A percentile compares a stretch with the other conserved stretches of the same genome.
Evolutionary conservation across 2,329 filamentous ascomycete species (phyloP).

Genomic region (Whalleya microplaca): DNA sequence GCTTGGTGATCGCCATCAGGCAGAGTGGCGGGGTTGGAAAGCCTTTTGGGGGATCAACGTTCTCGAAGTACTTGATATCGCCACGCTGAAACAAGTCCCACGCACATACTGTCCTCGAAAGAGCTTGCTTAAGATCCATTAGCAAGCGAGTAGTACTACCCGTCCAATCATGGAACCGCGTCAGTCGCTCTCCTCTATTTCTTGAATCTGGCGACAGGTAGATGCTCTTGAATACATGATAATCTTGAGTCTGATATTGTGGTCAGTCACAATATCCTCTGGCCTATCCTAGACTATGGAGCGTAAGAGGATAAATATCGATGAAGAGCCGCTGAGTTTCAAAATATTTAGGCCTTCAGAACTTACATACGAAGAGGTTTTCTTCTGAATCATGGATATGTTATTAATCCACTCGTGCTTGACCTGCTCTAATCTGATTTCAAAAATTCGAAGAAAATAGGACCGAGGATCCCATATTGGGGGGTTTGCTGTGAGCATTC

Average conservation of each 20-base stretch:
- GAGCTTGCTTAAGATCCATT: conserved; percentile 6
- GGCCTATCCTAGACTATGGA: background rate
- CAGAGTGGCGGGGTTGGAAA: background rate
- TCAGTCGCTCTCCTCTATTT: conserved; percentile 10
- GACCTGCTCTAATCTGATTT: conserved; percentile 10
- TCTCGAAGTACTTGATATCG: conserved; percentile 7
- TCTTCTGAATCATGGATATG: conserved; percentile 10
- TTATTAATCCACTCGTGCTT: conserved; percentile 20
- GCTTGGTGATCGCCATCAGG: conserved; percentile 8
- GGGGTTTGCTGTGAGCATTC: conserved; percentile 4
- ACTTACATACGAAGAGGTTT: conserved; percentile 10
- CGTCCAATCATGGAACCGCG: conserved; percentile 12
- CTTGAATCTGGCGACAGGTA: conserved; percentile 8
- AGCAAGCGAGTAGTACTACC: conserved; percentile 8
- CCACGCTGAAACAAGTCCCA: conserved; percentile 6
- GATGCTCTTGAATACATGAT: conserved; percentile 8
- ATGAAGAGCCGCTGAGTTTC: background rate
- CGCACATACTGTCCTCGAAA: conserved; percentile 5
- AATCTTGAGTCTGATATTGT: conserved; percentile 8
- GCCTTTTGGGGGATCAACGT: background rate
- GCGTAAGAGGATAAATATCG: background rate
- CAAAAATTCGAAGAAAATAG: conserved; percentile 13
- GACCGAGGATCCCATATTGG: conserved; percentile 8
- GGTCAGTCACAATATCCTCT: background rate
- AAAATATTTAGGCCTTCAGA: too few species aligned